Evolutionary conservation across 1,139 yeast species (phyloP), one percentile per base, ranked within the genome.

Genomic region (Sugiyamaella castrensis): DNA sequence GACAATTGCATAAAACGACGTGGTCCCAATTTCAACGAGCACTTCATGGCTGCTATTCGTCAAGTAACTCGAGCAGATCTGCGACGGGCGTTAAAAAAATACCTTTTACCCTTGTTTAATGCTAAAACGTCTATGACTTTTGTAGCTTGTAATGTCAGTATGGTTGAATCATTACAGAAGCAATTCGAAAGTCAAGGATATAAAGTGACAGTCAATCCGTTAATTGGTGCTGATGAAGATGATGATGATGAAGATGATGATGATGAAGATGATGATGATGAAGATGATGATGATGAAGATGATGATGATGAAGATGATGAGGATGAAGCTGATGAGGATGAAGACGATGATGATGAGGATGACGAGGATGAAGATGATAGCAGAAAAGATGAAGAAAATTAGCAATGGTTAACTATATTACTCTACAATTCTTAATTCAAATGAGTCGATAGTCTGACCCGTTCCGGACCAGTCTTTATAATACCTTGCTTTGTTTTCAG

Each of bases 71-170:
- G 70, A 4, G 76, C 75, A 0, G 89, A 88, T 54, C 67, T 92
- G 53, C 68, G 76, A 30, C 63, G 72, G 19, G 77, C 76, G 2
- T 72, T 87, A 66, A 72, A 76, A 37, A 77, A 74, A 55, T 87
- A 86, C 46, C 40, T 68, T 13, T 39, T 58, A 42, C 70, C 69
- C 4, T 47, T 91, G 50, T 91, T 91, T 64, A 75, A 79, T 35
- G 58, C 81, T 2, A 61, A 70, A 0, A 67, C 67, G 1, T 81
- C 94, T 4, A 71, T 78, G 40, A 75, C 86, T 7, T 89, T 88
- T 62, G 71, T 84, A 8, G 81, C 91, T 57, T 77, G 92, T 51
- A 89, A 92, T 55, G 84, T 92, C 4, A 72, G 82, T 1, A 84
- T 82, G 60, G 65, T 72, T 1, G 79, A 72, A 0, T 71, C 69